A percentile compares a stretch with the other conserved stretches of the same genome.
phyloP scores from a whole-genome alignment of 2,329 filamentous ascomycete genomes.

The Iodosphaeria phyllophila region DNA sequence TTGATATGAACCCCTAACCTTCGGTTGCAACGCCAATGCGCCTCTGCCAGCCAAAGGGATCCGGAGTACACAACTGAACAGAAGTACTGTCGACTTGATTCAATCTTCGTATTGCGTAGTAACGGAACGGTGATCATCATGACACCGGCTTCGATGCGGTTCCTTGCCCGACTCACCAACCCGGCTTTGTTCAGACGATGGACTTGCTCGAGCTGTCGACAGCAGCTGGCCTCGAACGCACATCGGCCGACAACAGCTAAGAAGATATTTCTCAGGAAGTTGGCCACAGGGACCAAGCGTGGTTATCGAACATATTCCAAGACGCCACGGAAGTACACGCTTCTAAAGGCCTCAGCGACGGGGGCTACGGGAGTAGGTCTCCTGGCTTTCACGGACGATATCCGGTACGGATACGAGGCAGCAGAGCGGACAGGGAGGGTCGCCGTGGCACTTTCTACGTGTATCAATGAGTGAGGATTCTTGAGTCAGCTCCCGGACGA shows the following conservation, averaged over 20 bases:
- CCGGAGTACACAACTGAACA: too few species aligned
- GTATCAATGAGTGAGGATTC: slow-evolving; percentile 62
- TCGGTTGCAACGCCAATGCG: too few species aligned
- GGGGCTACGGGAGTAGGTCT: slow-evolving; percentile 27
- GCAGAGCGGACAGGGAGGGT: slow-evolving; percentile 66
- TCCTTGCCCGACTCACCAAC: slow-evolving; percentile 17
- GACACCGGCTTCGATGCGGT: slow-evolving; percentile 20
- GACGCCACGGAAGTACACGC: slow-evolving; percentile 5
- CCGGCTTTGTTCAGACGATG: too few species aligned
- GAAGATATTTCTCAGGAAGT: too few species aligned
- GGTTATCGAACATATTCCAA: too few species aligned
- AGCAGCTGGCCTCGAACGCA: too few species aligned
- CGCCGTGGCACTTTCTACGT: slow-evolving; percentile 51
- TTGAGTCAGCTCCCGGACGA: background rate
- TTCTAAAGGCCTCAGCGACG: slow-evolving; percentile 29
- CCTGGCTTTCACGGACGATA: slow-evolving; percentile 44
- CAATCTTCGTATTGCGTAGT: too few species aligned
- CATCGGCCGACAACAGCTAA: too few species aligned
- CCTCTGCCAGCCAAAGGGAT: too few species aligned
- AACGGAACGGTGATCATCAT: slow-evolving; percentile 16
- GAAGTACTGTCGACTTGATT: too few species aligned
- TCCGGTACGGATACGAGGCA: slow-evolving; percentile 58
- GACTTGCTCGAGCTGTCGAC: slow-evolving; percentile 27
- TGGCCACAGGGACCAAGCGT: too few species aligned
- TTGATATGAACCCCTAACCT: too few species aligned